Evolutionary conservation across 345 rosid genomes (phyloP), one percentile per base, ranked within the genome.

Genomic region (Fremontodendron californicum): DNA sequence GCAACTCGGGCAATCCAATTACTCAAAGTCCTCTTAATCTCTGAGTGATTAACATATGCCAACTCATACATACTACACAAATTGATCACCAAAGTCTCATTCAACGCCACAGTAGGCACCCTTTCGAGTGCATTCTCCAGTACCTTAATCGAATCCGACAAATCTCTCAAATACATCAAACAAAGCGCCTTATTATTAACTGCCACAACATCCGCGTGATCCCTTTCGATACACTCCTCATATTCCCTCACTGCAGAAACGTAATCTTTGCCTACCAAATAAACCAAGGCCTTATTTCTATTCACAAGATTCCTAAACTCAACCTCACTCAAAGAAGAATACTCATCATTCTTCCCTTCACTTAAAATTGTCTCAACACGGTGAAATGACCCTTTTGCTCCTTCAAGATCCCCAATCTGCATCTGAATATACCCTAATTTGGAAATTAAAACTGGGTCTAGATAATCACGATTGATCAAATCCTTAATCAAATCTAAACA

Each of bases 1-100:
- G 98, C 98, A 57, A 95, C 97, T 29, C 86, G 89, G 0, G 90
- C 90, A 72, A 95, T 92, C 99, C 99, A 93, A 77, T 80, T 93
- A 61, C 90, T 90, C 81, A 95, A 85, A 0, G 98, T 95, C 76
- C 90, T 78, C 87, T 95, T 95, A 33, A 85, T 84, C 82, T 95
- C 99, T 0, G 94, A 85, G 77, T 93, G 99, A 43, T 92, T 92
- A 57, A 95, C 93, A 84, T 95, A 95, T 0, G 99, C 99, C 84
- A 95, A 78, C 81, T 95, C 98, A 76, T 95, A 95, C 99, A 95
- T 95, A 81, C 99, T 95, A 81, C 98, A 93, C 85, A 95, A 82
- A 66, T 95, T 95, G 72, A 89, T 90, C 82, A 92, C 97, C 78
- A 93, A 77, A 19, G 98, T 90, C 87, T 95, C 99, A 15, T 95